These are phyloP conservation scores for Xylaria multiplex DNA, from an alignment of 2,329 filamentous ascomycete genomes.

Conservation along the genomic window DNA sequence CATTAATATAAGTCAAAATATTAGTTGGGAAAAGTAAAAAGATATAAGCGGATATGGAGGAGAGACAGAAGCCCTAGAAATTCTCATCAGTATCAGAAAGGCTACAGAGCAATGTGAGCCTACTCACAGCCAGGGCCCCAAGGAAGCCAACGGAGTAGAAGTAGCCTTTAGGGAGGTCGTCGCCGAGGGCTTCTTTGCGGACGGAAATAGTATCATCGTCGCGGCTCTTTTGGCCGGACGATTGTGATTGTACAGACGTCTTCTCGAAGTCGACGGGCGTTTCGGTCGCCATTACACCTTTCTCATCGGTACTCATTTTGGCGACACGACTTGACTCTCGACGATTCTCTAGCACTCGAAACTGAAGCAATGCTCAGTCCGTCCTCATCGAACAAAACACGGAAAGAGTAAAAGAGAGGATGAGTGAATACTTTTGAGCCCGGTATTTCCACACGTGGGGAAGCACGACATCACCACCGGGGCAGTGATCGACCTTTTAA, in stretches of 20 bases:
- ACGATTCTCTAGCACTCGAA: constrained; percentile 1
- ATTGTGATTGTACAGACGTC: constrained; percentile 15
- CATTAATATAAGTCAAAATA: constrained; percentile 51
- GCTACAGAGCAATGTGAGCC: neutral
- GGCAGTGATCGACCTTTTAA: constrained; percentile 33
- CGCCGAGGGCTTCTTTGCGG: constrained; percentile 49
- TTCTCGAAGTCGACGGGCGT: constrained; percentile 23
- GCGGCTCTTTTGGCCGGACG: constrained; percentile 49
- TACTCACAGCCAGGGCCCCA: constrained; percentile 48
- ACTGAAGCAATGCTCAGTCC: constrained; percentile 2
- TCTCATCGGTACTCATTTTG: constrained; percentile 13
- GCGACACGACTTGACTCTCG: constrained; percentile 5
- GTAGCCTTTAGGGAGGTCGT: constrained; percentile 52
- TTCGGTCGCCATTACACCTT: constrained; percentile 23
- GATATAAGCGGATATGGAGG: constrained; percentile 52
- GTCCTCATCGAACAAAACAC: constrained; percentile 11
- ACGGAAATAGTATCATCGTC: constrained; percentile 49
- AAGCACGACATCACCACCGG: neutral
- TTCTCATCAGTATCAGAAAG: constrained; percentile 23
- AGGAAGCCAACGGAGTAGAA: constrained; percentile 51
- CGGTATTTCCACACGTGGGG: constrained; percentile 23
- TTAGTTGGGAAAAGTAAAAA: constrained; percentile 54
- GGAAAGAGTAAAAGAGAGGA: neutral
- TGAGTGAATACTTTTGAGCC: constrained; percentile 15
- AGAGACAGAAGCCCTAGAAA: constrained; percentile 51